phyloP scores from a whole-genome alignment of 305 asterid genomes.

The Fraxinus platypoda region DNA sequence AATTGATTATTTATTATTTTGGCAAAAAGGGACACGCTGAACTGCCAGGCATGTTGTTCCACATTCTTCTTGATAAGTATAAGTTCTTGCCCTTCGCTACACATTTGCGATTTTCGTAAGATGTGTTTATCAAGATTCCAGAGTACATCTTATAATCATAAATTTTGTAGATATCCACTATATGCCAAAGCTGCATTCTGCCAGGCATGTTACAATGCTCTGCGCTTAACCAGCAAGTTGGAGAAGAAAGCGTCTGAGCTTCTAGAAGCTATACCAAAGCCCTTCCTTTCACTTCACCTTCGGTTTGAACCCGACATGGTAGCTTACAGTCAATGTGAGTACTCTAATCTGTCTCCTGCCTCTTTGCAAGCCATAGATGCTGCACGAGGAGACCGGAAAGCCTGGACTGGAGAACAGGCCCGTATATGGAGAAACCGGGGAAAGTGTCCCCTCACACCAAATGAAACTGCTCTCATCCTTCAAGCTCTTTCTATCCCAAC shows the following conservation, averaged over 20 bases:
- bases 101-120: neutral
- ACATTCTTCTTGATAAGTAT: neutral
- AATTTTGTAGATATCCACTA: constrained; percentile 67
- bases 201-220: constrained; percentile 82
- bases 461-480: constrained; percentile 77
- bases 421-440: constrained; percentile 88
- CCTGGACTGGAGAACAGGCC: constrained; percentile 89
- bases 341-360: constrained; percentile 58
- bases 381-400: constrained; percentile 79
- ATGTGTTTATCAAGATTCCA: neutral
- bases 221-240: constrained; percentile 57
- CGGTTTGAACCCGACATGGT: constrained; percentile 99
- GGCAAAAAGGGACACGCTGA: neutral
- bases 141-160: neutral
- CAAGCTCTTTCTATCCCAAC: constrained; percentile 78
- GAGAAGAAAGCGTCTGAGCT: constrained; percentile 71
- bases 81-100: neutral
- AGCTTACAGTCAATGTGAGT: constrained; percentile 88
- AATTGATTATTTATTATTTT: neutral
- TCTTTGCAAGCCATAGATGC: constrained; percentile 75
- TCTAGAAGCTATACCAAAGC: constrained; percentile 89
- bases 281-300: constrained; percentile 95
- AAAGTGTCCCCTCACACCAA: constrained; percentile 92
- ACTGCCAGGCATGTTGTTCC: neutral
- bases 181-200: constrained; percentile 91